Base-by-base conservation (phyloP, 495 filamentous ascomycete genomes). In the Ascodesmis nigricans region DNA sequence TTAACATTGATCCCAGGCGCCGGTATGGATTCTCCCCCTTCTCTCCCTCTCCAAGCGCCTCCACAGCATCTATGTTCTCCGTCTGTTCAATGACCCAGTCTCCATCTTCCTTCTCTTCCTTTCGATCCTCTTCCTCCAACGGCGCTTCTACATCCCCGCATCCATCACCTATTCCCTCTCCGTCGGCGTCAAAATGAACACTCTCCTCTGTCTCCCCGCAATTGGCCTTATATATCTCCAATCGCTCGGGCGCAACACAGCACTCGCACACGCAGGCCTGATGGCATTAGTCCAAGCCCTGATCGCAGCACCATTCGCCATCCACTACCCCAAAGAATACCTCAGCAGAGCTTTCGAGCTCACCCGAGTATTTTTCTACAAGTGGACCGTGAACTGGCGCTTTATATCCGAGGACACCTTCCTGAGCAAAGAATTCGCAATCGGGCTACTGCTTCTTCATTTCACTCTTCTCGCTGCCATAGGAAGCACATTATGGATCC, bases 341-440 rank as follows among this genome's bases (percentile, higher is more conserved):
- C 41, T 82, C 3, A 61, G 64, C 20, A 60, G 75, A 31, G 81
- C 87, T 0, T 97, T 97, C 45, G 81, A 97, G 58, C 60, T 97
- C 18, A 76, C 77, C 18, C 64, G 87, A 29, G 66, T 73, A 43
- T 97, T 97, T 53, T 62, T 91, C 42, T 93, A 80, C 62, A 83
- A 91, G 52, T 95, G 87, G 87, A 95, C 87, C 0, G 87, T 97
- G 38, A 97, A 97, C 54, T 97, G 84, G 84, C 67, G 84, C 28
- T 93, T 97, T 44, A 54, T 93, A 3, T 70, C 73, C 8, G 80
- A 93, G 49, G 70, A 80, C 14, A 53, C 53, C 1, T 97, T 97
- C 44, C 61, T 90, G 15, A 90, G 79, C 32, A 66, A 57, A 35
- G 52, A 59, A 8, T 91, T 93, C 49, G 69, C 82, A 22, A 30